These are phyloP conservation scores for Sordariomycetes sp. DNA, from an alignment of 2,329 filamentous ascomycete genomes.

Conservation along the genomic window DNA sequence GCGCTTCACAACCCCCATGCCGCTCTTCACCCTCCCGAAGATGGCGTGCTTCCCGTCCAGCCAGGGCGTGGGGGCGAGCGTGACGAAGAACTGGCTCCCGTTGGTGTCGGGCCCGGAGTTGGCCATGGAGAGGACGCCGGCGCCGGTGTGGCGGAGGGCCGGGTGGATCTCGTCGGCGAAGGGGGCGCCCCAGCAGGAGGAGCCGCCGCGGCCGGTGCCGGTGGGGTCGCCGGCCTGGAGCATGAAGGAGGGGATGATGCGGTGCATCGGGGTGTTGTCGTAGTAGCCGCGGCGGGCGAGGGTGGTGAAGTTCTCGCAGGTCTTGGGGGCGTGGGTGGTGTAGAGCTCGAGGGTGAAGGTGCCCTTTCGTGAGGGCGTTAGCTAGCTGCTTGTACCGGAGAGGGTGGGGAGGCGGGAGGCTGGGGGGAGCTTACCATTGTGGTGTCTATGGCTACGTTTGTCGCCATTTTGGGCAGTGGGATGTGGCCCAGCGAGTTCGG, in stretches of 20 bases:
- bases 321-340: conserved; percentile 75
- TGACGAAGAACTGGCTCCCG: conserved; percentile 93
- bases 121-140: conserved; percentile 92
- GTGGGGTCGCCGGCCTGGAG: conserved; percentile 90
- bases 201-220: conserved; percentile 81
- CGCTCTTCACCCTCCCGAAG: conserved; percentile 80
- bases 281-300: conserved; percentile 82
- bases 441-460: conserved; percentile 72
- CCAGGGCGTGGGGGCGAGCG: conserved; percentile 89
- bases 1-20: conserved; percentile 72
- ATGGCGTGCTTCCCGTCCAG: conserved; percentile 95
- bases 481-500: not conserved
- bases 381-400: not conserved
- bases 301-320: conserved; percentile 78
- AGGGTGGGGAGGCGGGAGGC: not conserved
- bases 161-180: conserved; percentile 86
- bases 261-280: conserved; percentile 77
- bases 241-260: conserved; percentile 95
- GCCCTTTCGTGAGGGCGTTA: conserved; percentile 43
- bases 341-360: conserved; percentile 83
- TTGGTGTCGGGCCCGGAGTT: conserved; percentile 91
- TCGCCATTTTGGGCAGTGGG: conserved; percentile 47
- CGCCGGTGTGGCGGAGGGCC: conserved; percentile 79
- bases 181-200: conserved; percentile 83
- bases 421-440: conserved; percentile 56